A percentile compares a stretch with the other conserved stretches of the same genome.
Evolutionary conservation across 805 yeast genomes (phyloP).

Genomic region (Brettanomyces anomalus): DNA sequence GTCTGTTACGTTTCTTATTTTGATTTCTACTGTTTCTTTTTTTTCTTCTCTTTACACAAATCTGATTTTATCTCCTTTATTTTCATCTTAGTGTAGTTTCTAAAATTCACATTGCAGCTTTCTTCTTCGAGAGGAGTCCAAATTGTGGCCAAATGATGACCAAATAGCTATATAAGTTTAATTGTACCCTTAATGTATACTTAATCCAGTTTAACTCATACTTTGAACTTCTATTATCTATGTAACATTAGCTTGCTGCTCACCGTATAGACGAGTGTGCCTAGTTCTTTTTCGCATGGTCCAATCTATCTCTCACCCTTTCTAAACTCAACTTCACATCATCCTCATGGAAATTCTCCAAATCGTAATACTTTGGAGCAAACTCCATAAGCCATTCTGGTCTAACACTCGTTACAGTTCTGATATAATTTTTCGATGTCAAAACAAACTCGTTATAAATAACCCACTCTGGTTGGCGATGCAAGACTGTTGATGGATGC

Average conservation of each 20-base stretch:
- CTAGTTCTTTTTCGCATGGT: constrained; percentile 21
- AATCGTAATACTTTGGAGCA: constrained; percentile 64
- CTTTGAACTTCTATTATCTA: neutral
- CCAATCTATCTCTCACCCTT: constrained; percentile 42
- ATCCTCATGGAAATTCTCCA: constrained; percentile 55
- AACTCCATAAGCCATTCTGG: constrained; percentile 89
- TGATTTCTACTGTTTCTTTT: neutral
- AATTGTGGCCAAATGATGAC: no score
- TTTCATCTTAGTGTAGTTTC: neutral
- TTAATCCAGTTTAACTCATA: no score
- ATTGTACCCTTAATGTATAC: no score
- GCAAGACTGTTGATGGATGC: constrained; percentile 88
- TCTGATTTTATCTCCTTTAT: neutral
- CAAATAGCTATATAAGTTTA: no score
- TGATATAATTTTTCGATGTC: constrained; percentile 85
- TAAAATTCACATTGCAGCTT: neutral
- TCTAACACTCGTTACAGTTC: constrained; percentile 84
- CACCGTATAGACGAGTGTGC: neutral
- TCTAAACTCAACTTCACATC: constrained; percentile 66
- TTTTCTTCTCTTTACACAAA: neutral
- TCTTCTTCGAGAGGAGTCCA: no score
- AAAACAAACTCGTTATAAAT: constrained; percentile 92
- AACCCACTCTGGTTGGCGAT: constrained; percentile 89
- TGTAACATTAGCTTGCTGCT: neutral
- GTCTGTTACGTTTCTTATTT: neutral